Base-by-base conservation (phyloP, 2,329 filamentous ascomycete species). In the Fusarium sp. region DNA sequence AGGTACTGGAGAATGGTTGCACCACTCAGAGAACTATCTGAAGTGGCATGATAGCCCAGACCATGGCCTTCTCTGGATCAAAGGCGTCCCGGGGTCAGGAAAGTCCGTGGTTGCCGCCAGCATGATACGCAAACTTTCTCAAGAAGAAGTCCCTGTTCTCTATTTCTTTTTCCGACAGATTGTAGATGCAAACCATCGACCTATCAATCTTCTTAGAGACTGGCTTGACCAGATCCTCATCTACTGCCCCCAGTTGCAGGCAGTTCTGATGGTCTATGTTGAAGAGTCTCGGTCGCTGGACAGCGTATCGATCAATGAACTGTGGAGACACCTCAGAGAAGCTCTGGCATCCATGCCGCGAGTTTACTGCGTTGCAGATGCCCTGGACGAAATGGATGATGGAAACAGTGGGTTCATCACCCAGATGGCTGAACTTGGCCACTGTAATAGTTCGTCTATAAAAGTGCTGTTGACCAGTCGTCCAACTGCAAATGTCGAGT, bases 381-480 rank as follows among this genome's bases (percentile, higher is more conserved):
- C 81, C 3, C 71, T 84, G 6, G 83, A 85, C 59, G 82, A 85
- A 68, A 83, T 84, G 78, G 79, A 82, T 42, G 36, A 71, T 17
- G 79, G 72, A 0, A 73, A 81, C 21, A 43, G 58, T 0, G 39
- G 39, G 3, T 81, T 83, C 21, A 64, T 83, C 4, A 48, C 72
- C 4, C 56, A 67, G 4, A 66, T 84, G 1, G 74, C 71, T 1
- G 45, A 63, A 0, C 72, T 84, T 4, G 78, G 76, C 1, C 46
- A 71, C 8, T 75, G 71, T 69, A 70, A 58, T 9, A 76, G 80
- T 4, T 53, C 46, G 0, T 72, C 64, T 17, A 71, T 82, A 66
- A 84, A 83, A 63, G 63, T 84, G 0, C 20, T 83, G 0, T 74
- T 83, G 8, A 84, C 82, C 0, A 83, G 81, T 63, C 80, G 82